A percentile compares a stretch with the other conserved stretches of the same genome.
phyloP scores from a whole-genome alignment of 169 alveolate species.

The Cryptosporidium meleagridis region DNA sequence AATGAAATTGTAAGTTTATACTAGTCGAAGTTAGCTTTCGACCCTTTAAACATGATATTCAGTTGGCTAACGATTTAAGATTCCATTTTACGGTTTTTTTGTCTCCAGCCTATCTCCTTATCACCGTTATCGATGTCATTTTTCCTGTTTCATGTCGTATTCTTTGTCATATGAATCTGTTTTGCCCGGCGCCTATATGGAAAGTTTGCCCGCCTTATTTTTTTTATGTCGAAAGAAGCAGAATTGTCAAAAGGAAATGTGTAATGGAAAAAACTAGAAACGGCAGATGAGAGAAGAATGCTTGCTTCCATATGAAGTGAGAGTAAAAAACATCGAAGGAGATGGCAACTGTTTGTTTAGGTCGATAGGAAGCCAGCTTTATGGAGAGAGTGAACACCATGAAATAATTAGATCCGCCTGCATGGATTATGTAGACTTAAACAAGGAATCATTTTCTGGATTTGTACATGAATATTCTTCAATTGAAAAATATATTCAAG shows the following conservation, averaged over 20 bases:
- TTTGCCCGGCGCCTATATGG: slow-evolving; percentile 1
- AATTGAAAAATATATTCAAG: slow-evolving; percentile 81
- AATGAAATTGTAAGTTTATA: background rate
- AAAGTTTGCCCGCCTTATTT: background rate
- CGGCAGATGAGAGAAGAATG: slow-evolving; percentile 31
- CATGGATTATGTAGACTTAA: slow-evolving; percentile 76
- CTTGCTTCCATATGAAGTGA: slow-evolving; percentile 11
- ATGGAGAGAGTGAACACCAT: slow-evolving; percentile 79
- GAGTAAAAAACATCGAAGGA: slow-evolving; percentile 65
- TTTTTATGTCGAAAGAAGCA: background rate
- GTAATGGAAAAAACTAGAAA: background rate
- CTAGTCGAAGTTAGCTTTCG: background rate
- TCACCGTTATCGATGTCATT: background rate
- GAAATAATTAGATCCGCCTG: slow-evolving; percentile 78
- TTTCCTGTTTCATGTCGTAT: background rate
- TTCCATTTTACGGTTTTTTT: background rate
- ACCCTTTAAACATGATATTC: background rate
- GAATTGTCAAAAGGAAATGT: background rate
- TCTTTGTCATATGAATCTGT: background rate
- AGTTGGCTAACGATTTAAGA: background rate
- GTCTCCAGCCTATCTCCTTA: background rate
- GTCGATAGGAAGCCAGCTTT: slow-evolving; percentile 82
- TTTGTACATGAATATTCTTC: slow-evolving; percentile 85
- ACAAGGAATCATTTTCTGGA: slow-evolving; percentile 78
- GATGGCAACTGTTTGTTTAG: slow-evolving; percentile 88